Evolutionary conservation across 306 rosid species (phyloP).

Genomic region (Glycine tomentella): DNA sequence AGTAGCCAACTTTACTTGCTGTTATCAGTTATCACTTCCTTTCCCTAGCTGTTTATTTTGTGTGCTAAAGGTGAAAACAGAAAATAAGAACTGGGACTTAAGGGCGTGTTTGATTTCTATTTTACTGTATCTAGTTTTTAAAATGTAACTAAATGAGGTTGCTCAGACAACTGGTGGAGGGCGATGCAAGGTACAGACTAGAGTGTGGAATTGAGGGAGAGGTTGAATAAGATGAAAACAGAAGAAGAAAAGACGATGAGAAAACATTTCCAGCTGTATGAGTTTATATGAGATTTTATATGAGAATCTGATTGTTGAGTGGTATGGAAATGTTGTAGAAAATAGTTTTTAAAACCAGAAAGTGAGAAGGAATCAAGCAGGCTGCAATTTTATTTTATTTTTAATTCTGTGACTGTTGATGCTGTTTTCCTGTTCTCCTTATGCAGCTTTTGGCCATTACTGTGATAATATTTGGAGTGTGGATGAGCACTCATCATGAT

Average conservation of each 20-base stretch:
- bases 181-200: neutral
- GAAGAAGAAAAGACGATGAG: too few relatives aligned
- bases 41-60: slow-evolving; percentile 29
- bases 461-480: slow-evolving; percentile 83
- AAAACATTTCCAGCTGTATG: neutral
- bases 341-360: neutral
- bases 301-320: neutral
- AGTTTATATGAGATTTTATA: too few relatives aligned
- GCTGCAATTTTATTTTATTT: neutral
- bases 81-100: neutral
- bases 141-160: neutral
- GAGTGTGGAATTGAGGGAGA: neutral
- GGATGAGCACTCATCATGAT: slow-evolving; percentile 91
- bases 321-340: neutral
- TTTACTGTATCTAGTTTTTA: neutral
- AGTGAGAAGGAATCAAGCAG: too few relatives aligned
- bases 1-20: slow-evolving; percentile 15
- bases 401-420: neutral
- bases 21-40: neutral
- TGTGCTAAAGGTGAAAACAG: neutral
- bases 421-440: slow-evolving; percentile 33
- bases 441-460: slow-evolving; percentile 76
- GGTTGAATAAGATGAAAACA: too few relatives aligned
- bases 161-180: neutral
- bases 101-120: neutral